Percentiles rank a stretch among this genome's conserved stretches.
phyloP scores from a whole-genome alignment of 169 alveolate genomes.

The Amoebophrya sp. region DNA sequence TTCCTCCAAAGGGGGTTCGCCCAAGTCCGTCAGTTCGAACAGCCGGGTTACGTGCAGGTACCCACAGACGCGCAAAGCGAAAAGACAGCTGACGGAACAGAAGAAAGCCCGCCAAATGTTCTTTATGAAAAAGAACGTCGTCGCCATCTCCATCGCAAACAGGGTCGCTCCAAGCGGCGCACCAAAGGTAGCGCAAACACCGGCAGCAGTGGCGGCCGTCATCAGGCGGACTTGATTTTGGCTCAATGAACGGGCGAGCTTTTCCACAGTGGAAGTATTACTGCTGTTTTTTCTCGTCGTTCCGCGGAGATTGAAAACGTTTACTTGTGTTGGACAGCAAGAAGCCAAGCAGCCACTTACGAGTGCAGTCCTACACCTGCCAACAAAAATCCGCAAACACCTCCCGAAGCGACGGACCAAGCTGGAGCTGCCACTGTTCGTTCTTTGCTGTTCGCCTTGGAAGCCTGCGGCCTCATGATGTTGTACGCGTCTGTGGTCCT shows the following conservation, averaged over 20 bases:
- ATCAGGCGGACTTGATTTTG: not conserved
- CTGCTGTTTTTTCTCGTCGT: too few species aligned
- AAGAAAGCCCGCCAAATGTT: not conserved
- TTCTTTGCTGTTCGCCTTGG: too few species aligned
- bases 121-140: not conserved
- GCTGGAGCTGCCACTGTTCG: too few species aligned
- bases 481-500: too few species aligned
- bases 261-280: too few species aligned
- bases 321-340: too few species aligned
- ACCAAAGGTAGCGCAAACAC: not conserved
- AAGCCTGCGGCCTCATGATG: too few species aligned
- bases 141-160: not conserved
- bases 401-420: not conserved
- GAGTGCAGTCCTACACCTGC: too few species aligned
- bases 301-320: too few species aligned
- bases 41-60: not conserved
- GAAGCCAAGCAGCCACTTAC: too few species aligned
- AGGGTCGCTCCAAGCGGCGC: not conserved
- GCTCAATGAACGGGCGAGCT: too few species aligned
- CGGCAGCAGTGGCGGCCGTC: not conserved
- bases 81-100: not conserved
- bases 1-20: not conserved
- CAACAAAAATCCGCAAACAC: not conserved
- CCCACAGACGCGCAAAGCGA: not conserved
- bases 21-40: not conserved